Conservation (phyloP, 345 rosid genomes). For the thale cress (Arabidopsis thaliana) region DNA sequence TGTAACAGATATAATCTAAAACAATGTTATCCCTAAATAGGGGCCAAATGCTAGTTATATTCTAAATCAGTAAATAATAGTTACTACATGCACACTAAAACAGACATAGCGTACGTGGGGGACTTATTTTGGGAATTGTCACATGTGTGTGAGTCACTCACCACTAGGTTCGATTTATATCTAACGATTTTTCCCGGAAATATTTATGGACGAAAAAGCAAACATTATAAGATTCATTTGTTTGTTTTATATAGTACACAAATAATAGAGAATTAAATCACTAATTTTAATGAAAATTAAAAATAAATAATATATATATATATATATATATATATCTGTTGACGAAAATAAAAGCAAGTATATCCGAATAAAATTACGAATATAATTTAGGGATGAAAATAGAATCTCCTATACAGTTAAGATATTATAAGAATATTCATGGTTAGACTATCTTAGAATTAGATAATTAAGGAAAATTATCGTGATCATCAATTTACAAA, state of each 20-base stretch:
- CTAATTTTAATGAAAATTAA: not conserved
- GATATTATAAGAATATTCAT: constrained; percentile 23
- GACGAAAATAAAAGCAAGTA: constrained; percentile 20
- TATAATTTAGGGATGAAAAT: not conserved
- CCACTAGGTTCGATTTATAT: not conserved
- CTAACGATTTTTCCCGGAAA: not conserved
- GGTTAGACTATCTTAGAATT: not conserved
- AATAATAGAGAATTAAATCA: not conserved
- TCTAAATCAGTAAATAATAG: not conserved
- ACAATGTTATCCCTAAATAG: too few species aligned
- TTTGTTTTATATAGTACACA: not conserved
- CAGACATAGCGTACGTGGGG: not conserved
- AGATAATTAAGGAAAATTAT: constrained; percentile 18
- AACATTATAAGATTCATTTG: constrained; percentile 7
- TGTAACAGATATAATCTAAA: too few species aligned
- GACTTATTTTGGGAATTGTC: not conserved
- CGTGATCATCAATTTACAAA: constrained; percentile 3
- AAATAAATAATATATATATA: not conserved
- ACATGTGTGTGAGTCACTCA: not conserved
- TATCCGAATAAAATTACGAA: not conserved
- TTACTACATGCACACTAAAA: not conserved
- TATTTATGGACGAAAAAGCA: not conserved
- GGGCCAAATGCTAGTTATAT: not conserved
- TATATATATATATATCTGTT: not conserved
- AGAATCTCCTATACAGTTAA: not conserved